These are phyloP conservation scores for Podospora pseudocomata DNA, from an alignment of 495 filamentous ascomycete genomes.

Conservation along the genomic window DNA sequence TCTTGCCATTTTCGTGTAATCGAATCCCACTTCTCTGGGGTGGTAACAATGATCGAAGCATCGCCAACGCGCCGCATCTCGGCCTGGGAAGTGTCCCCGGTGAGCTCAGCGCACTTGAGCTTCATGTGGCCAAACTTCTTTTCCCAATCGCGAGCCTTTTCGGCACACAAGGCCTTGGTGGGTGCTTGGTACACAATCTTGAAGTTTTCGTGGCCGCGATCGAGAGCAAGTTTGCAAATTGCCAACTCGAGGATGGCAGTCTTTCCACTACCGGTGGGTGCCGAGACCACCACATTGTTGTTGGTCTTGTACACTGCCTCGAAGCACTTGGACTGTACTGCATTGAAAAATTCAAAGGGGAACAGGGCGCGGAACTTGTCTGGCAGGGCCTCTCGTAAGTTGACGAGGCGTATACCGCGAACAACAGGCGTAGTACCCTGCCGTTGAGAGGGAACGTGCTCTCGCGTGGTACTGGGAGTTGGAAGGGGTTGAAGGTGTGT, in stretches of 20 bases:
- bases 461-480: not conserved
- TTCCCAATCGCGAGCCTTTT: conserved; percentile 79
- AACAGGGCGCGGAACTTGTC: conserved; percentile 77
- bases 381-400: conserved; percentile 63
- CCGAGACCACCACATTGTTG: conserved; percentile 83
- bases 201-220: conserved; percentile 62
- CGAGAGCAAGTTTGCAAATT: conserved; percentile 72
- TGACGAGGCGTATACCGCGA: conserved; percentile 69
- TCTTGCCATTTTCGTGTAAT: conserved; percentile 96
- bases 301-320: conserved; percentile 62
- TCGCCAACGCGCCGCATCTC: conserved; percentile 72
- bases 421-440: conserved; percentile 38
- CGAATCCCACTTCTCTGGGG: conserved; percentile 98
- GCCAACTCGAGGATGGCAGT: conserved; percentile 88
- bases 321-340: conserved; percentile 88
- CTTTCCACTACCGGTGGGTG: conserved; percentile 93
- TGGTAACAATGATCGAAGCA: conserved; percentile 91
- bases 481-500: not conserved
- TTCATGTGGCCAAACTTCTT: conserved; percentile 74
- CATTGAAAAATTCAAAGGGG: conserved; percentile 80
- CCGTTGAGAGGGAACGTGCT: not conserved
- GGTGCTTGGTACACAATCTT: conserved; percentile 96
- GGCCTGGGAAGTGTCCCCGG: conserved; percentile 78
- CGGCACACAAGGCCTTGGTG: conserved; percentile 87
- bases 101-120: conserved; percentile 78